Conservation (phyloP, 768 basidiomycete species). For the Podaxis carcinomalis region DNA sequence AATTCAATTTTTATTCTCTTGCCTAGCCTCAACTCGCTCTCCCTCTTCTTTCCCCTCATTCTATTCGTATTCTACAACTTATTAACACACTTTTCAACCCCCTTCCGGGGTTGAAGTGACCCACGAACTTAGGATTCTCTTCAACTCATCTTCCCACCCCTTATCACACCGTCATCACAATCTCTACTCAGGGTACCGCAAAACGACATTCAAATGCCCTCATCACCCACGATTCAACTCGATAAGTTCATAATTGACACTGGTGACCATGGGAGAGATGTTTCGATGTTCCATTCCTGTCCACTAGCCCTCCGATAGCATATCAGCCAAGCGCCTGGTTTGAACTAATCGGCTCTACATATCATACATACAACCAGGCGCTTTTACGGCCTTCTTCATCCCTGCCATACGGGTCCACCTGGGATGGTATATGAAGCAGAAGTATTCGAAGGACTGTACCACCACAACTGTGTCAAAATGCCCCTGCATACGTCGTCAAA, state of each 20-base stretch:
- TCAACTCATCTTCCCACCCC: background rate
- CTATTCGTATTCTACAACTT: background rate
- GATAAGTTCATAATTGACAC: background rate
- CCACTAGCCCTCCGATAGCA: background rate
- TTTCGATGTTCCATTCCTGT: background rate
- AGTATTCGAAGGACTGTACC: constrained; percentile 14
- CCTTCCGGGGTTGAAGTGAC: background rate
- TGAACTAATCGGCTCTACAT: background rate
- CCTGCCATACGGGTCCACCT: constrained; percentile 6
- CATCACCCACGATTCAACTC: background rate
- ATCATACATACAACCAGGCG: background rate
- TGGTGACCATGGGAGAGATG: background rate
- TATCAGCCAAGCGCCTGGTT: background rate
- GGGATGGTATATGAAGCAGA: constrained; percentile 15
- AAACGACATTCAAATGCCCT: background rate
- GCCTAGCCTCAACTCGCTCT: background rate
- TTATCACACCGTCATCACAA: background rate
- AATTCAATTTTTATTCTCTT: constrained; percentile 5
- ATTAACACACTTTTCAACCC: background rate
- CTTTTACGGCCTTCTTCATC: background rate
- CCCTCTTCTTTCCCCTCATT: background rate
- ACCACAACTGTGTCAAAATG: constrained; percentile 17
- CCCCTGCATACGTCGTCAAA: background rate
- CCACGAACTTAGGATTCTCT: background rate
- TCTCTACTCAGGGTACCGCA: background rate